These are phyloP conservation scores for Aspergillus novoparasiticus DNA, from an alignment of 2,329 filamentous ascomycete species.

Conservation along the genomic window DNA sequence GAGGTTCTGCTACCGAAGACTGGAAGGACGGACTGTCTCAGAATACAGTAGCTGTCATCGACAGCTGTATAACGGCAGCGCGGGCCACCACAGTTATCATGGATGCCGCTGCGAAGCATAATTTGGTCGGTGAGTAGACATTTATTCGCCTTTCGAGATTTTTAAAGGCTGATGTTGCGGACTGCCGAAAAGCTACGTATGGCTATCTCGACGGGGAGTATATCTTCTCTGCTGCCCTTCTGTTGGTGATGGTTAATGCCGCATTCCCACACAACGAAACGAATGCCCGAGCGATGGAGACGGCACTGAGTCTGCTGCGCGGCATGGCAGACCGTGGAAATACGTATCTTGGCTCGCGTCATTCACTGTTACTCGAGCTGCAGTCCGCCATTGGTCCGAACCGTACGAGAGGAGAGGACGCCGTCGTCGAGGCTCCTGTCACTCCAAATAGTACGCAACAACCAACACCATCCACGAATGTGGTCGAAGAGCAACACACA, in stretches of 20 bases:
- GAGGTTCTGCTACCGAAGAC: constrained; percentile 39
- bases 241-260: constrained; percentile 58
- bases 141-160: background rate
- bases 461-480: constrained; percentile 10
- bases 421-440: constrained; percentile 8
- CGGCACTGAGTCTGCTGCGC: constrained; percentile 50
- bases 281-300: constrained; percentile 50
- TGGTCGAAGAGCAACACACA: constrained; percentile 4
- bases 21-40: constrained; percentile 53
- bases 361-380: constrained; percentile 42
- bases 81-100: constrained; percentile 54
- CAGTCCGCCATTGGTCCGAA: constrained; percentile 31
- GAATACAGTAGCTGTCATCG: constrained; percentile 54
- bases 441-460: constrained; percentile 22
- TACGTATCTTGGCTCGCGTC: constrained; percentile 49
- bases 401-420: constrained; percentile 8
- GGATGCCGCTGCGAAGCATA: constrained; percentile 51
- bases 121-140: constrained; percentile 50
- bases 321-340: constrained; percentile 58
- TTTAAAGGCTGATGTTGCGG: background rate
- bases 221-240: constrained; percentile 56
- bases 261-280: constrained; percentile 52
- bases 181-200: constrained; percentile 49
- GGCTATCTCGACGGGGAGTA: constrained; percentile 62
- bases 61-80: constrained; percentile 56